Base-by-base conservation (phyloP, 352 stramenopile genomes). In the Pythium myriotylum region DNA sequence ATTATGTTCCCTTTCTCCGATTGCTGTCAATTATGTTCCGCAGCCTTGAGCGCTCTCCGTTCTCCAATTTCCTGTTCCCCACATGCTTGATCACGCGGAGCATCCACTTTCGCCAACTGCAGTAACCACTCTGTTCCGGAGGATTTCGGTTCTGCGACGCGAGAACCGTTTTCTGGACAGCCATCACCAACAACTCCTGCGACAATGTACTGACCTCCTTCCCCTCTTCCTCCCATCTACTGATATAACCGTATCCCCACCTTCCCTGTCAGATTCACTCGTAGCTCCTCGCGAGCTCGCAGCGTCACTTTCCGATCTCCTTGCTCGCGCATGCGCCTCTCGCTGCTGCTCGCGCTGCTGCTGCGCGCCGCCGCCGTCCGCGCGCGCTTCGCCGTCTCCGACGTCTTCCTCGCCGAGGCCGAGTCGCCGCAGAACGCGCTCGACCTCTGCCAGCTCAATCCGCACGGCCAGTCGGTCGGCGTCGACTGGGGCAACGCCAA, bases 401-500 rank as follows among this genome's bases (percentile, higher is more conserved):
- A 65, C 22, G 2, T 66, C 24, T 47, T 50, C 17, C 33, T 70
- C 35, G 57, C 65, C 16, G 35, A 46, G 5, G 63, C 63, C 22
- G 5, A 33, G 9, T 66, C 37, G 10, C 33, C 45, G 5, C 42
- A 62, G 0, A 37, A 19, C 23, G 64, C 58, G 2, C 10, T 67
- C 1, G 64, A 59, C 10, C 29, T 46, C 12, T 67, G 64, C 20
- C n/a, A 63, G 32, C 4, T 3, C 3, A 51, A 37, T 8, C 33
- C 43, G 1, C 17, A 52, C 8, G 26, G 33, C 24, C 64, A 72
- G 39, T 57, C 75, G 0, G 74, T 72, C 3, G 75, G 75, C 19
- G 55, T 77, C 43, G 67, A 84, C 19, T 74, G 62, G 67, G 54
- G 43, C 1, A 52, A 58, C 37, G 49, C 2, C 42, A 54, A 66